Conservation (phyloP, 202 grass and related monocot genomes). For the Digitaria exilis region DNA sequence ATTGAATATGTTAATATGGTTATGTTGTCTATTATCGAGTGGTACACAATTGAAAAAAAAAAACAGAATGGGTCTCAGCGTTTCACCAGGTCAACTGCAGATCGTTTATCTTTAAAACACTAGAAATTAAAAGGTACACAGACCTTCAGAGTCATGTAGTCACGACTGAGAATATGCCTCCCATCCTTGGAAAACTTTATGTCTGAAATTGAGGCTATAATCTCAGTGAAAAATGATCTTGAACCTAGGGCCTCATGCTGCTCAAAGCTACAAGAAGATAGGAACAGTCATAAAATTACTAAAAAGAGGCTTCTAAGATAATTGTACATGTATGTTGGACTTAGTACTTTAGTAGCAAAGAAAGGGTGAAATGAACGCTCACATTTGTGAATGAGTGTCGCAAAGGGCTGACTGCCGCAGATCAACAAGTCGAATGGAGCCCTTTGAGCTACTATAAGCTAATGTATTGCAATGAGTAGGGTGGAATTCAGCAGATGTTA, state of each 20-base stretch:
- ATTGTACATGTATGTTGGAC: slow-evolving; percentile 25
- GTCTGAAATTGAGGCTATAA: slow-evolving; percentile 98
- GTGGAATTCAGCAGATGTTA: slow-evolving; percentile 94
- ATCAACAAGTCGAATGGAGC: slow-evolving; percentile 90
- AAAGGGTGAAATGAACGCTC: slow-evolving; percentile 45
- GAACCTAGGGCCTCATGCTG: slow-evolving; percentile 77
- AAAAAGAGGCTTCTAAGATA: slow-evolving; percentile 15
- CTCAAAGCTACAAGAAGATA: slow-evolving; percentile 71
- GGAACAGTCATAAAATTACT: slow-evolving; percentile 29
- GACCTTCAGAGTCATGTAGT: slow-evolving; percentile 97
- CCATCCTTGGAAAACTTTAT: slow-evolving; percentile 90
- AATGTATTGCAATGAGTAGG: slow-evolving; percentile 85
- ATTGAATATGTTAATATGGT: slow-evolving; percentile 4
- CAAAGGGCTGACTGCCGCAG: slow-evolving; percentile 95
- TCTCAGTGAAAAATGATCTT: slow-evolving; percentile 97
- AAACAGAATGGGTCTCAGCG: not conserved
- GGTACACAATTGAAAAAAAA: not conserved
- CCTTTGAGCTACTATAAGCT: slow-evolving; percentile 97
- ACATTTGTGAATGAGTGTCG: slow-evolving; percentile 85
- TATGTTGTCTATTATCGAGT: not conserved
- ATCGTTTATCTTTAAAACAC: slow-evolving; percentile 22
- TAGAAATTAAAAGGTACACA: slow-evolving; percentile 14
- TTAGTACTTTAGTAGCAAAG: too few relatives aligned
- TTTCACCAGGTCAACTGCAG: not conserved
- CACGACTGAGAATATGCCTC: slow-evolving; percentile 87